Conservation (phyloP, 129 eudicot genomes). For the Apium graveolens region DNA sequence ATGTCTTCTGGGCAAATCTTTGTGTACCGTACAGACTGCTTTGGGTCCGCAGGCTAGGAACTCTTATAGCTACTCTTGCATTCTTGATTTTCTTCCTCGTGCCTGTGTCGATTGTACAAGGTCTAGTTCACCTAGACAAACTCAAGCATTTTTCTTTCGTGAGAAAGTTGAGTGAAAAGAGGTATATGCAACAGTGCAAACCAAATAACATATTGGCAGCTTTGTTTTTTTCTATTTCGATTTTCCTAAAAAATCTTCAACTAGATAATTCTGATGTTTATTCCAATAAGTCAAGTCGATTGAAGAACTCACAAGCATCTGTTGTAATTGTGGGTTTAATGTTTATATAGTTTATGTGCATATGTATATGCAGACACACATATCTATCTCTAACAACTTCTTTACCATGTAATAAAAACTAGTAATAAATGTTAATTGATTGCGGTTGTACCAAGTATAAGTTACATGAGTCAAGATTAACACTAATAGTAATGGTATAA, state of each 20-base stretch:
- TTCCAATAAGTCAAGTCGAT: background rate
- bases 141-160: conserved; percentile 55
- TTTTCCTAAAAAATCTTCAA: background rate
- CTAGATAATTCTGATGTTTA: background rate
- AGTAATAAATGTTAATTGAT: background rate
- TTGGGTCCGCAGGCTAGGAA: conserved; percentile 72
- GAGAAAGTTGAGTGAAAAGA: conserved; percentile 28
- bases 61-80: conserved; percentile 51
- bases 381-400: background rate
- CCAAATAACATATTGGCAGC: background rate
- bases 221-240: background rate
- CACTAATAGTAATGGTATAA: background rate
- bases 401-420: background rate
- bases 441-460: background rate
- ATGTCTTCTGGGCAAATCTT: conserved; percentile 76
- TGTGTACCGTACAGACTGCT: conserved; percentile 63
- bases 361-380: background rate
- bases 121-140: conserved; percentile 50
- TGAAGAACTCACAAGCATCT: background rate
- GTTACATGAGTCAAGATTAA: background rate
- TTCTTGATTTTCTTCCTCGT: conserved; percentile 62
- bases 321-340: background rate
- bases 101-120: conserved; percentile 79
- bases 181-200: conserved; percentile 25
- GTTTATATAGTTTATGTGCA: background rate